Evolutionary conservation across 805 yeast species (phyloP), one percentile per base, ranked within the genome.

Genomic region (Nakazawaea wyomingensis): DNA sequence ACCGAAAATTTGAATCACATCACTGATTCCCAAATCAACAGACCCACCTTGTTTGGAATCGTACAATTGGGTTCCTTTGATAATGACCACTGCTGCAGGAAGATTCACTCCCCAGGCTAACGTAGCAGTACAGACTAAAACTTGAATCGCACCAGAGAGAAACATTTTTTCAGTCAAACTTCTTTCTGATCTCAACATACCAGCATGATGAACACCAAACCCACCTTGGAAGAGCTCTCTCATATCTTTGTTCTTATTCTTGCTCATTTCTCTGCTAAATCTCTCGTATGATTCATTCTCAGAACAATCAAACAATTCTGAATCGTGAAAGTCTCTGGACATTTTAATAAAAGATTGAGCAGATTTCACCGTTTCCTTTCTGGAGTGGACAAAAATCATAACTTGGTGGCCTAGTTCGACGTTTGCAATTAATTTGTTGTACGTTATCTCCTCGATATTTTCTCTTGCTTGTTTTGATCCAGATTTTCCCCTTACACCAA

Each of bases 41-140:
- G 81, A 87, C 0, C 99, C 99, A 72, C 99, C 99, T 41, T 83
- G 84, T 58, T 90, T 87, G 0, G 98, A 74, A 58, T 93, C 95
- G 57, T 93, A 93, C 0, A 93, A 89, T 56, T 91, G 96, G 0
- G 99, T 93, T 0, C 99, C 99, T 55, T 93, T 93, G 26, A 93
- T 80, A 49, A 93, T 86, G 17, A 93, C 99, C 32, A 89, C 96
- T 1, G 96, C 97, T 5, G 99, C 99, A 2, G 99, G 99, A 46
- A 93, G 69, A 57, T 93, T 93, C 16, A 93, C 98, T 75, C 99
- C 99, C 99, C 99, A 93, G 0, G 99, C 99, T 46, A 93, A 74
- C 0, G 99, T 93, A 0, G 99, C 96, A 2, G 99, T 93, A 72
- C 96, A 89, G 54, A 95, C 85, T 14, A 93, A 66, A 0, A 93